phyloP scores from a whole-genome alignment of 2,329 filamentous ascomycete genomes.

The Tolypocladium album region DNA sequence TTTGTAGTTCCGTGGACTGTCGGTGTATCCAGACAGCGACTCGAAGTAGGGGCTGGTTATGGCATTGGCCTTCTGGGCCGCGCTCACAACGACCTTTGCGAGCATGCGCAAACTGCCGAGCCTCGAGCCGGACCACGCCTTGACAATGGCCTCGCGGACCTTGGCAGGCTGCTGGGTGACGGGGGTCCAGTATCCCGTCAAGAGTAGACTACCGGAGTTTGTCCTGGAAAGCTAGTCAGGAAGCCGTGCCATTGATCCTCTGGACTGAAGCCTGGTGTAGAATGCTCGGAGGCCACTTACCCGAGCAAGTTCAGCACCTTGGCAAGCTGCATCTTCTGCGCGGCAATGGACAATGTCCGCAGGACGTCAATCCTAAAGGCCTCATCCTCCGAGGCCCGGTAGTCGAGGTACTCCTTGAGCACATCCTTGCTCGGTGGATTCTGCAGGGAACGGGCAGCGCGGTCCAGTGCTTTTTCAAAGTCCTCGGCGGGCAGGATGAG shows the following conservation, averaged over 20 bases:
- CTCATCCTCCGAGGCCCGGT: constrained; percentile 39
- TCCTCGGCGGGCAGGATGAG: constrained; percentile 34
- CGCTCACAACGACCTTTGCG: constrained; percentile 40
- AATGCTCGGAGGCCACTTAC: constrained; percentile 21
- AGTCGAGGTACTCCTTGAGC: constrained; percentile 41
- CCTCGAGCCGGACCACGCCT: constrained; percentile 49
- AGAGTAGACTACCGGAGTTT: constrained; percentile 48
- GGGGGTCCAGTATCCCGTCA: constrained; percentile 57
- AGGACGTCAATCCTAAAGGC: constrained; percentile 40
- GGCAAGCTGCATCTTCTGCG: constrained; percentile 26
- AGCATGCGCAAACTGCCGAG: constrained; percentile 43
- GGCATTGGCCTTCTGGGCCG: constrained; percentile 44
- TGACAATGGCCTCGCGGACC: constrained; percentile 50
- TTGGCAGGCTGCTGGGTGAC: constrained; percentile 49
- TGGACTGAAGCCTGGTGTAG: not conserved
- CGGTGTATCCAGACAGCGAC: constrained; percentile 45
- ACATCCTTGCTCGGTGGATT: constrained; percentile 28
- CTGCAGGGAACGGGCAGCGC: constrained; percentile 22
- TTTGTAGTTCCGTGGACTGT: constrained; percentile 39
- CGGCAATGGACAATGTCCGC: constrained; percentile 26
- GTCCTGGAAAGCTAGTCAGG: constrained; percentile 32
- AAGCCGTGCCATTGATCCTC: not conserved
- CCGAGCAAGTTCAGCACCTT: constrained; percentile 27
- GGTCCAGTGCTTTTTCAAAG: constrained; percentile 34
- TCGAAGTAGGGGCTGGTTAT: constrained; percentile 44